A percentile compares a stretch with the other conserved stretches of the same genome.
phyloP scores from a whole-genome alignment of 208 protist species.

The Trypanosoma conorhini region DNA sequence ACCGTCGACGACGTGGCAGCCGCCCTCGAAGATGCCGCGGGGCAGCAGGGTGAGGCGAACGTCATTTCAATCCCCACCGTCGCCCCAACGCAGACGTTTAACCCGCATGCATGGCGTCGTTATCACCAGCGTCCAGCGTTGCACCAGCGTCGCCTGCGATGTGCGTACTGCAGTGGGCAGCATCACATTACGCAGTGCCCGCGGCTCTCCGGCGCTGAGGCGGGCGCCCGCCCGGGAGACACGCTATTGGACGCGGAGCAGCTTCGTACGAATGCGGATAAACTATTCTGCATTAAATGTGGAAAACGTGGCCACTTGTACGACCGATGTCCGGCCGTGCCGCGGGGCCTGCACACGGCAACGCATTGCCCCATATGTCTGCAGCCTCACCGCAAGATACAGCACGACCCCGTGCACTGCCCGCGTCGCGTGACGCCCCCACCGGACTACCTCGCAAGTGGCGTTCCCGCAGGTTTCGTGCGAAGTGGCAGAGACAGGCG shows the following conservation, averaged over 20 bases:
- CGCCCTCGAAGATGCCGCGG: slow-evolving; percentile 2
- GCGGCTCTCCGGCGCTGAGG: slow-evolving; percentile 22
- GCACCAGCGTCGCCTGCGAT: slow-evolving; percentile 63
- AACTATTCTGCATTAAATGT: slow-evolving; percentile 73
- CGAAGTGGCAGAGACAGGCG: not conserved
- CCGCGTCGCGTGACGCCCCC: slow-evolving; percentile 53
- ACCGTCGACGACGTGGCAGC: slow-evolving; percentile 27
- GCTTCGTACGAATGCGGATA: slow-evolving; percentile 11
- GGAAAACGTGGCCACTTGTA: slow-evolving; percentile 57
- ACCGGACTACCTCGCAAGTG: slow-evolving; percentile 32
- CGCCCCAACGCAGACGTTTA: slow-evolving; percentile 45
- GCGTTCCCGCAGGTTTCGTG: slow-evolving; percentile 28
- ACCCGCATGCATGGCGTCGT: slow-evolving; percentile 38
- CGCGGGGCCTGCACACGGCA: slow-evolving; percentile 37
- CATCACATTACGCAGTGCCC: slow-evolving; percentile 82
- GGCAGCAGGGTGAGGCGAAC: not conserved
- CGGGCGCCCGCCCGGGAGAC: not conserved
- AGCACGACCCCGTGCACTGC: slow-evolving; percentile 48
- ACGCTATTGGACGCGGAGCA: slow-evolving; percentile 11
- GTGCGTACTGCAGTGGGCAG: slow-evolving; percentile 76
- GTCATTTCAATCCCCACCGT: slow-evolving; percentile 57
- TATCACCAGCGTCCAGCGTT: slow-evolving; percentile 54
- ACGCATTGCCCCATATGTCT: slow-evolving; percentile 66
- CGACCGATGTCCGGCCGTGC: slow-evolving; percentile 38
- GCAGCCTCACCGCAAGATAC: slow-evolving; percentile 23